Conservation (phyloP, 257 asterid species). For the Solanum rostratum region DNA sequence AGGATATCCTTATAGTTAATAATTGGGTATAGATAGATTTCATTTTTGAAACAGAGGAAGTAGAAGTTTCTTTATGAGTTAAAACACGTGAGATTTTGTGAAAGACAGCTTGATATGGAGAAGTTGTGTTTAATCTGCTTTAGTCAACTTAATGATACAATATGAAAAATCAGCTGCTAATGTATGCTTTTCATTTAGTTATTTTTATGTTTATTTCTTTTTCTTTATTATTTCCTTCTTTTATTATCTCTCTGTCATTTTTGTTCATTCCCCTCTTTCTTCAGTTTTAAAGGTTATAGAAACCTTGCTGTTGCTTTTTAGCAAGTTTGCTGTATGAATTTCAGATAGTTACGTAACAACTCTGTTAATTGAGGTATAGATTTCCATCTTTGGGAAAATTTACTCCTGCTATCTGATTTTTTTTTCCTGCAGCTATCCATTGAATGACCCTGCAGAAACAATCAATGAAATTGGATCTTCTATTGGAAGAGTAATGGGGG, state of each 20-base stretch:
- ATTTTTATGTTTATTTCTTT: neutral
- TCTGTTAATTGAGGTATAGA: neutral
- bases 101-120: neutral
- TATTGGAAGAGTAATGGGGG: conserved; percentile 94
- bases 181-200: neutral
- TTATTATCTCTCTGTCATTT: neutral
- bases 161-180: neutral
- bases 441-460: conserved; percentile 91
- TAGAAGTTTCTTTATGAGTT: neutral
- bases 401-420: neutral
- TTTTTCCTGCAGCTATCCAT: conserved; percentile 73
- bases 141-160: neutral
- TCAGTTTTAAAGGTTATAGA: neutral
- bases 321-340: neutral
- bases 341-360: neutral
- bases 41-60: neutral
- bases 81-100: neutral
- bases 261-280: neutral
- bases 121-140: neutral
- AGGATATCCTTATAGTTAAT: neutral
- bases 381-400: neutral
- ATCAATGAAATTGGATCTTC: conserved; percentile 66
- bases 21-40: neutral
- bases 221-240: neutral
- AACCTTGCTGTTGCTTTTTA: neutral